phyloP scores from a whole-genome alignment of 108 stramenopile genomes.

The Poteriospumella lacustris region DNA sequence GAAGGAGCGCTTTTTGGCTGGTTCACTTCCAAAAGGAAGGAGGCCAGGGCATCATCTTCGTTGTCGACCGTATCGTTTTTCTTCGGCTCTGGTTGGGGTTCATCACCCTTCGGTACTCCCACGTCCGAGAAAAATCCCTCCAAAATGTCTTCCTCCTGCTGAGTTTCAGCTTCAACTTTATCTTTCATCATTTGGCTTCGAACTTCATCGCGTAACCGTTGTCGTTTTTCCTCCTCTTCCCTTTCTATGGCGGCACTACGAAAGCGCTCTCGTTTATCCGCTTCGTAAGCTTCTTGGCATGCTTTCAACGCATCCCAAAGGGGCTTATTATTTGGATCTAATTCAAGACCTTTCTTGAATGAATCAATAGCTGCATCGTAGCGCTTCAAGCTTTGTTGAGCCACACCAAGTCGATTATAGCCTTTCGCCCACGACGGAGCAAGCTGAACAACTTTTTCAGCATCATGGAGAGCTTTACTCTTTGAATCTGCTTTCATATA shows the following conservation, averaged over 20 bases:
- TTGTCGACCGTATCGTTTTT: background rate
- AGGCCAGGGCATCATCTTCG: conserved; percentile 40
- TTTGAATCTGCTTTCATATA: conserved; percentile 38
- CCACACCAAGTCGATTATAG: conserved; percentile 48
- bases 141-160: background rate
- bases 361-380: conserved; percentile 24
- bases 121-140: conserved; percentile 8
- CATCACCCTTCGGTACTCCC: background rate
- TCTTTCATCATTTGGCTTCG: background rate
- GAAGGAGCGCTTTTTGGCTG: conserved; percentile 12
- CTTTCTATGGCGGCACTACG: conserved; percentile 35
- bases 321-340: conserved; percentile 42
- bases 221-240: conserved; percentile 14
- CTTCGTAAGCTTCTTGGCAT: conserved; percentile 41
- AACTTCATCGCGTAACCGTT: conserved; percentile 14
- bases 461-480: conserved; percentile 47
- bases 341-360: conserved; percentile 31
- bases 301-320: conserved; percentile 36
- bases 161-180: background rate
- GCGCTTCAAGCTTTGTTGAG: conserved; percentile 50
- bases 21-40: conserved; percentile 36
- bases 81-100: too few relatives aligned
- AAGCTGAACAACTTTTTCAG: conserved; percentile 47
- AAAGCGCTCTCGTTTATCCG: conserved; percentile 24
- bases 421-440: conserved; percentile 53